These are phyloP conservation scores for Rhizophora mangle DNA, from an alignment of 345 rosid genomes.

Conservation along the genomic window DNA sequence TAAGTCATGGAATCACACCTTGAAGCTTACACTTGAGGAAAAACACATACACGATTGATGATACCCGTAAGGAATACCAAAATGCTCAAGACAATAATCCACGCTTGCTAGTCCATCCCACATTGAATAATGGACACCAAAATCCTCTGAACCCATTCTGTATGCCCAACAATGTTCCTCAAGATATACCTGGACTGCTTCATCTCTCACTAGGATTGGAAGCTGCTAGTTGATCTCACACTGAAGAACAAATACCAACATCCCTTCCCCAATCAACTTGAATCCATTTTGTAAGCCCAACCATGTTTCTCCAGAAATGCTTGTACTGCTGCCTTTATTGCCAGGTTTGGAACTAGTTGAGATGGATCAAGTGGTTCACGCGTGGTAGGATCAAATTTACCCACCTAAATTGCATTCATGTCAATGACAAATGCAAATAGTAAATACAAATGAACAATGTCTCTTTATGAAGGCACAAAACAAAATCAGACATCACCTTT, in stretches of 20 bases:
- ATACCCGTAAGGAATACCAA: background rate
- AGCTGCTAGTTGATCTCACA: too few species aligned
- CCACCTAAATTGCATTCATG: conserved; percentile 48
- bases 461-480: background rate
- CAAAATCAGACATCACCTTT: conserved; percentile 44
- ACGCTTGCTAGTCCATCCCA: background rate
- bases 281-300: conserved; percentile 72
- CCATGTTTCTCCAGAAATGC: conserved; percentile 65
- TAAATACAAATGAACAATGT: background rate
- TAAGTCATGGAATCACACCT: conserved; percentile 7
- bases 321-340: conserved; percentile 83
- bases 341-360: conserved; percentile 67
- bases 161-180: too few species aligned
- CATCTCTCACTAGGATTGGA: too few species aligned
- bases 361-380: conserved; percentile 53
- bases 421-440: background rate
- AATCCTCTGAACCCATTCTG: too few species aligned
- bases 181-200: too few species aligned
- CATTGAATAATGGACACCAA: too few species aligned
- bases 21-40: background rate
- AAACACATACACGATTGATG: background rate
- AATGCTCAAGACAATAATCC: background rate
- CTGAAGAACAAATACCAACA: background rate
- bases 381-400: conserved; percentile 83
- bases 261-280: conserved; percentile 3